Evolutionary conservation across 2,329 filamentous ascomycete species (phyloP).

Genomic region (Stemphylium vesicarium): DNA sequence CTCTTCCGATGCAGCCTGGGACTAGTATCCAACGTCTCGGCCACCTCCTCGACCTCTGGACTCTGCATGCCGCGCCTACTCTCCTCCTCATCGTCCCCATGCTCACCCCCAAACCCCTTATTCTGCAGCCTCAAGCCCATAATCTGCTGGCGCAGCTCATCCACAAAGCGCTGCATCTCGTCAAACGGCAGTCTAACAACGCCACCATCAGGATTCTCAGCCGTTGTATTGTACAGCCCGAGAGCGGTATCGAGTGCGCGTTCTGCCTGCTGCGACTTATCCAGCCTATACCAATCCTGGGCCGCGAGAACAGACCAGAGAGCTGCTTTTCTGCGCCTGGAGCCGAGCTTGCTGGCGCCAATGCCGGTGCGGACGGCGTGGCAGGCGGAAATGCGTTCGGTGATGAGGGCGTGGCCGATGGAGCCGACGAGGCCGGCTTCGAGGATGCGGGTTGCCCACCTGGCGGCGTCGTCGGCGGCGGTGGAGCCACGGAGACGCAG

Average conservation of each 20-base stretch:
- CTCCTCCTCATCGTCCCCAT: slow-evolving; percentile 20
- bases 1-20: slow-evolving; percentile 52
- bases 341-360: slow-evolving; percentile 71
- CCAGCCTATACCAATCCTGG: slow-evolving; percentile 80
- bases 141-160: slow-evolving; percentile 70
- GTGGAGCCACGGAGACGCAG: slow-evolving; percentile 79
- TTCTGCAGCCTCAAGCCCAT: slow-evolving; percentile 49
- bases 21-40: slow-evolving; percentile 45
- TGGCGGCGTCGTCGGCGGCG: slow-evolving; percentile 83
- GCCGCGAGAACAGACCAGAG: slow-evolving; percentile 86
- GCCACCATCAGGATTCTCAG: slow-evolving; percentile 21
- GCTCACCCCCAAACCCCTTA: slow-evolving; percentile 52
- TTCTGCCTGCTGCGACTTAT: slow-evolving; percentile 79
- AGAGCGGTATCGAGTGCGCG: slow-evolving; percentile 75
- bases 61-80: slow-evolving; percentile 11
- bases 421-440: slow-evolving; percentile 74
- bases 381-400: slow-evolving; percentile 84
- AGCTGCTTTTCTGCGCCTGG: slow-evolving; percentile 80
- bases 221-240: slow-evolving; percentile 57
- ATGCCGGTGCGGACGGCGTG: slow-evolving; percentile 76
- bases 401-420: slow-evolving; percentile 81
- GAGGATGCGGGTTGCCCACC: slow-evolving; percentile 81
- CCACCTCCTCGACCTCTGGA: slow-evolving; percentile 45
- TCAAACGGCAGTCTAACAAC: slow-evolving; percentile 52
- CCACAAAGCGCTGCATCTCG: slow-evolving; percentile 67